Evolutionary conservation across 257 asterid genomes (phyloP).

Genomic region (Solanum etuberosum): DNA sequence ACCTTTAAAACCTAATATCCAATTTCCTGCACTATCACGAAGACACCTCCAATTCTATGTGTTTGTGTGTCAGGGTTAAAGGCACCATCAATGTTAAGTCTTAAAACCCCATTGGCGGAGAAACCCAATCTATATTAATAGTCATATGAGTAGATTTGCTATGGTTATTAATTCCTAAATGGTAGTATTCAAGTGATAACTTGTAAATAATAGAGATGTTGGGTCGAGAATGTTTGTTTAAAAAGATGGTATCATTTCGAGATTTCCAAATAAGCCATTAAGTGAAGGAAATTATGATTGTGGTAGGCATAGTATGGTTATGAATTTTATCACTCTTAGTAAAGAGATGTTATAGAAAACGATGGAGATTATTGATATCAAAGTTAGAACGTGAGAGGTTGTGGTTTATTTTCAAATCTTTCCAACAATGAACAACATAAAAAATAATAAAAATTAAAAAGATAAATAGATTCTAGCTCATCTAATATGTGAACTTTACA

Average conservation of each 20-base stretch:
- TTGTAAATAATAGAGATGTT: background rate
- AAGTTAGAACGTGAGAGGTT: background rate
- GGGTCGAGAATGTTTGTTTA: background rate
- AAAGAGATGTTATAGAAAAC: background rate
- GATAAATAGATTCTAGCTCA: background rate
- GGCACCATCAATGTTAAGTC: background rate
- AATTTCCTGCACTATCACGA: background rate
- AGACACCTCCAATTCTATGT: background rate
- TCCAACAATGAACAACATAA: background rate
- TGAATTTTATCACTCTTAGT: too few species aligned
- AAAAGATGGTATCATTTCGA: background rate
- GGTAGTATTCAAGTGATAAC: background rate
- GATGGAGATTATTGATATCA: background rate
- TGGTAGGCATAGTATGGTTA: too few species aligned
- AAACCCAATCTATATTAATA: background rate
- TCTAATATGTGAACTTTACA: background rate
- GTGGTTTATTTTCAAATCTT: background rate
- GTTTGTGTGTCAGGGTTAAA: too few species aligned
- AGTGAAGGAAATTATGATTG: background rate
- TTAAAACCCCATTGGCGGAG: background rate
- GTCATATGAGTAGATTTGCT: background rate
- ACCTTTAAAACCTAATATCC: background rate
- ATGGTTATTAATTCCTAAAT: background rate
- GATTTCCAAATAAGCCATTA: background rate
- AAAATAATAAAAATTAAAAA: background rate